Percentiles rank a stretch among this genome's conserved stretches.
These are phyloP conservation scores for Platismatia glauca DNA, from an alignment of 495 filamentous ascomycete genomes.

Conservation along the genomic window DNA sequence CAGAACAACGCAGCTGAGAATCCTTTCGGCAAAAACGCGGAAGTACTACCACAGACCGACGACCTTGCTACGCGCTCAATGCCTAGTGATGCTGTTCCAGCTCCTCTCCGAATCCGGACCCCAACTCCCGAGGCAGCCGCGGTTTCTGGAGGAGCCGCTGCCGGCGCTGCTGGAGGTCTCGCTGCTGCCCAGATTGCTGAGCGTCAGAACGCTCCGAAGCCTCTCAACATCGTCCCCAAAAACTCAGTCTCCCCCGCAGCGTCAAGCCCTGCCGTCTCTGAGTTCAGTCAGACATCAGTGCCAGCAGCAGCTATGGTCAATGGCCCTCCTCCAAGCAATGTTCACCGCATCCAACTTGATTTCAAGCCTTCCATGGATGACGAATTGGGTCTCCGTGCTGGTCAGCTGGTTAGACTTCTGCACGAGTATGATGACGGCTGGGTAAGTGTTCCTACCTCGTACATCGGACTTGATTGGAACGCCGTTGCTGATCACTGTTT, in stretches of 20 bases:
- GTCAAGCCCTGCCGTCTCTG: conserved; percentile 51
- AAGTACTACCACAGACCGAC: conserved; percentile 27
- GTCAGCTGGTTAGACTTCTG: conserved; percentile 75
- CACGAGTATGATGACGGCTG: conserved; percentile 99
- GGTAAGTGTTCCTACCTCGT: conserved; percentile 47
- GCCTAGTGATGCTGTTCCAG: conserved; percentile 16
- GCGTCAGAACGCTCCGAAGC: conserved; percentile 28
- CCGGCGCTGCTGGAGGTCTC: conserved; percentile 34
- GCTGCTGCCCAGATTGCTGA: conserved; percentile 26
- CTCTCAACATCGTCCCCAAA: conserved; percentile 22
- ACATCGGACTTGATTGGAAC: not conserved
- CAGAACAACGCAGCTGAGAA: conserved; percentile 26
- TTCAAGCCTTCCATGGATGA: conserved; percentile 90
- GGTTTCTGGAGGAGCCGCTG: conserved; percentile 27
- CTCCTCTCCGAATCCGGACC: conserved; percentile 22
- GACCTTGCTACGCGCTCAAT: conserved; percentile 2
- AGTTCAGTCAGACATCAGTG: conserved; percentile 46
- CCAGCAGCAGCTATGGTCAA: conserved; percentile 43
- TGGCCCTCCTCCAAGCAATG: conserved; percentile 43
- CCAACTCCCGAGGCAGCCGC: conserved; percentile 26
- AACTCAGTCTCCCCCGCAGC: conserved; percentile 23
- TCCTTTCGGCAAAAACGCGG: conserved; percentile 39
- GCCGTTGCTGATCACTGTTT: conserved; percentile 10
- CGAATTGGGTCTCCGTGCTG: conserved; percentile 69
- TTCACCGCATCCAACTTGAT: conserved; percentile 90